Evolutionary conservation across 140 eudicot genomes (phyloP).

Genomic region (Anethum foeniculum): DNA sequence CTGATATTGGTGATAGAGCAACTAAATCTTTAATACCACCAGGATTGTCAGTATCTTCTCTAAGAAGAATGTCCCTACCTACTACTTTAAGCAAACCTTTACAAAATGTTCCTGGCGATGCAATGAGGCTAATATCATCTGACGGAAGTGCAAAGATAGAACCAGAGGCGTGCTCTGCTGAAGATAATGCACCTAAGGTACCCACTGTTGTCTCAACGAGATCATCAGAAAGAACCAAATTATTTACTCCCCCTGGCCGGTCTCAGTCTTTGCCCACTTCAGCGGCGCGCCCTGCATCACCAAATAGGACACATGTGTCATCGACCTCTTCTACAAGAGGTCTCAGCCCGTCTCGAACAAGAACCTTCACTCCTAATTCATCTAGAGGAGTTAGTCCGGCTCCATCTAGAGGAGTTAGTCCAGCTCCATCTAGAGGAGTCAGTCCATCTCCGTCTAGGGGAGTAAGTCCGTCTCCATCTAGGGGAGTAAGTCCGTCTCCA

Average conservation of each 20-base stretch:
- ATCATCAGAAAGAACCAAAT: slow-evolving; percentile 29
- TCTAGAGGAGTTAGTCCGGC: slow-evolving; percentile 61
- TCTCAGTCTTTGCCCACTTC: slow-evolving; percentile 10
- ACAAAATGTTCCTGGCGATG: slow-evolving; percentile 51
- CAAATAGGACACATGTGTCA: neutral
- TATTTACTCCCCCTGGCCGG: slow-evolving; percentile 21
- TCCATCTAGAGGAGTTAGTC: slow-evolving; percentile 63
- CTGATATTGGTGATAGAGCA: slow-evolving; percentile 37
- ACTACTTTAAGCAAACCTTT: slow-evolving; percentile 31
- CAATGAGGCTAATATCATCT: slow-evolving; percentile 21
- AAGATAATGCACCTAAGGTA: slow-evolving; percentile 30
- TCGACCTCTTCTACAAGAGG: slow-evolving; percentile 11
- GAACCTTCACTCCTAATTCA: slow-evolving; percentile 26
- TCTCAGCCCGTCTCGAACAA: slow-evolving; percentile 30
- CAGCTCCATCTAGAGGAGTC: slow-evolving; percentile 36
- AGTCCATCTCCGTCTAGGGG: slow-evolving; percentile 36
- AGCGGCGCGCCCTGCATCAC: slow-evolving; percentile 10
- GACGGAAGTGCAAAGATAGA: slow-evolving; percentile 8
- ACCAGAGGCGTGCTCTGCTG: slow-evolving; percentile 10
- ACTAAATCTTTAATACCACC: slow-evolving; percentile 25
- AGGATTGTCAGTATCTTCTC: slow-evolving; percentile 18
- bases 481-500: slow-evolving; percentile 28
- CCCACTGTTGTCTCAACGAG: slow-evolving; percentile 28
- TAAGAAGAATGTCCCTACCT: slow-evolving; percentile 55
- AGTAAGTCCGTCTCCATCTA: slow-evolving; percentile 28